These are phyloP conservation scores for Ogataea chonburiensis DNA, from an alignment of 805 yeast genomes.

Conservation along the genomic window DNA sequence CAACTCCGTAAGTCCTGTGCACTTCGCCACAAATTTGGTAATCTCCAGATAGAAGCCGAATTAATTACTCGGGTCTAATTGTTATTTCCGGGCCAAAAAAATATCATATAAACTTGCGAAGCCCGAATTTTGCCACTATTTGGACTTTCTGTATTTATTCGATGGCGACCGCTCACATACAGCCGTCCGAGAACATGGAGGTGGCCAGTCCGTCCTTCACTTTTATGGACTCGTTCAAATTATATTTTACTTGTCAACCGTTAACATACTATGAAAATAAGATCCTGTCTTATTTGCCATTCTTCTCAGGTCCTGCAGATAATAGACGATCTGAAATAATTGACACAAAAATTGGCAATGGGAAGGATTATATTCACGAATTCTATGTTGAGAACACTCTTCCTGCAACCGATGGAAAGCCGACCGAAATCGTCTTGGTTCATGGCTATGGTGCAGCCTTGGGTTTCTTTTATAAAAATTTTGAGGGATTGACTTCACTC, in stretches of 20 bases:
- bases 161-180: too few species aligned
- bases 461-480: constrained; percentile 74
- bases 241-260: constrained; percentile 28
- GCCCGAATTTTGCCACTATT: too few species aligned
- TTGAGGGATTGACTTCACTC: constrained; percentile 48
- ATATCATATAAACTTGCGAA: neutral
- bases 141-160: too few species aligned
- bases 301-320: constrained; percentile 54
- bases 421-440: constrained; percentile 54
- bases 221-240: constrained; percentile 28
- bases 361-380: constrained; percentile 63
- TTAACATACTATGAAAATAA: constrained; percentile 34
- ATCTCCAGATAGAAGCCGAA: neutral
- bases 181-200: too few species aligned
- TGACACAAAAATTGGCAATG: constrained; percentile 52
- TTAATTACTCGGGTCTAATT: too few species aligned
- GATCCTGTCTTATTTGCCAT: constrained; percentile 57
- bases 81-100: constrained; percentile 2
- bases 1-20: too few species aligned
- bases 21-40: too few species aligned
- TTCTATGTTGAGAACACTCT: constrained; percentile 51
- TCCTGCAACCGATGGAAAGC: constrained; percentile 12
- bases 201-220: too few species aligned
- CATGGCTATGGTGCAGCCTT: constrained; percentile 95
- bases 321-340: constrained; percentile 43